Percentiles rank a stretch among this genome's conserved stretches.
These are phyloP conservation scores for Trichoderma koningii DNA, from an alignment of 2,329 filamentous ascomycete species.

Conservation along the genomic window DNA sequence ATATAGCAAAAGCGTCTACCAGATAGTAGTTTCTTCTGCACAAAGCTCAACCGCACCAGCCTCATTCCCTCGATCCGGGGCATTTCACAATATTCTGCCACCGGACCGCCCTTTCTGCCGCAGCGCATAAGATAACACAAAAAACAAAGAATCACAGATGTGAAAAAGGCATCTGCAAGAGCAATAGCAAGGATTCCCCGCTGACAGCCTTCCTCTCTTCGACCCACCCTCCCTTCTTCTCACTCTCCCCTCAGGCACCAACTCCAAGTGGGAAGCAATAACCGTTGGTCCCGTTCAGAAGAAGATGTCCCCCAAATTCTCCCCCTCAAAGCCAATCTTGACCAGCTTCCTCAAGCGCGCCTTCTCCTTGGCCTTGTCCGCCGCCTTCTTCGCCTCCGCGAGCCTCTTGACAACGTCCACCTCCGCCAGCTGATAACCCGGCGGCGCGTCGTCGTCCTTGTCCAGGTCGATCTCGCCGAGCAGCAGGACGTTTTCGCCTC, in stretches of 20 bases:
- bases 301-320: slow-evolving; percentile 74
- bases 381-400: slow-evolving; percentile 69
- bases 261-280: not conserved
- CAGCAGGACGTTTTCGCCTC: slow-evolving; percentile 95
- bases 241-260: not conserved
- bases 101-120: slow-evolving; percentile 33
- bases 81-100: slow-evolving; percentile 69
- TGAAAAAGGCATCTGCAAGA: slow-evolving; percentile 21
- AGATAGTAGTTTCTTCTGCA: not conserved
- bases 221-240: not conserved
- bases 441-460: slow-evolving; percentile 84
- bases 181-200: not conserved
- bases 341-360: slow-evolving; percentile 69
- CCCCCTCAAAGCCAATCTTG: slow-evolving; percentile 82
- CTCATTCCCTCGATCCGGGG: slow-evolving; percentile 33
- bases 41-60: not conserved
- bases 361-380: slow-evolving; percentile 74
- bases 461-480: slow-evolving; percentile 96
- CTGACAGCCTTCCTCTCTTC: not conserved
- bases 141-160: not conserved
- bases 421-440: slow-evolving; percentile 67
- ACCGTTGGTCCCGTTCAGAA: slow-evolving; percentile 49
- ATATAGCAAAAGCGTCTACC: not conserved
- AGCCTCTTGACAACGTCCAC: slow-evolving; percentile 70
- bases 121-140: slow-evolving; percentile 17